These are phyloP conservation scores for Pittosporum tobira DNA, from an alignment of 129 eudicot genomes.

Conservation along the genomic window DNA sequence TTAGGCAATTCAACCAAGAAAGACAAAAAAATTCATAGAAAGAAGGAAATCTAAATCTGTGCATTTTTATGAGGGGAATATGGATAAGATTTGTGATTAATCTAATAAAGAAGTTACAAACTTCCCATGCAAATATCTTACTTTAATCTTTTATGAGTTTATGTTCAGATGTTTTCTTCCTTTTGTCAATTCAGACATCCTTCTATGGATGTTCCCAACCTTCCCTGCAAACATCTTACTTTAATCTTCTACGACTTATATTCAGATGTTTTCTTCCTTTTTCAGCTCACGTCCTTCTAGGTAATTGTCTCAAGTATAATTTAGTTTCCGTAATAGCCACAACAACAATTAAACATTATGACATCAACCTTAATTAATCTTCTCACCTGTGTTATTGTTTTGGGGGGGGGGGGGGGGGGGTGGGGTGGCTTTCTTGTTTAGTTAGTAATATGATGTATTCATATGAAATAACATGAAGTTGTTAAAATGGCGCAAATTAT, in stretches of 20 bases:
- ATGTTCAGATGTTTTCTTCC: background rate
- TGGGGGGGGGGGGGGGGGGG: background rate
- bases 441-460: too few species aligned
- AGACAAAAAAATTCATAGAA: background rate
- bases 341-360: too few species aligned
- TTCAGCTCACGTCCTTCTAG: too few species aligned
- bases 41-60: background rate
- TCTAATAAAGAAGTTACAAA: too few species aligned
- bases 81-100: background rate
- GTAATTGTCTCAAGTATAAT: background rate
- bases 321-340: too few species aligned
- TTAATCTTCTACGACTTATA: background rate
- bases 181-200: too few species aligned
- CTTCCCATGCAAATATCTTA: background rate
- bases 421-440: background rate
- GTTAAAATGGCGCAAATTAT: background rate
- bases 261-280: background rate
- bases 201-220: background rate
- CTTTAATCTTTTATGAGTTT: too few species aligned
- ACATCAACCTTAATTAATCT: too few species aligned
- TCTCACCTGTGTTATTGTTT: background rate
- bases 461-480: background rate
- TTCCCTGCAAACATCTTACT: background rate
- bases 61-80: background rate
- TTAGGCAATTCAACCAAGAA: background rate